Conservation (phyloP, 108 stramenopile genomes). For the Cyclotella atomus region DNA sequence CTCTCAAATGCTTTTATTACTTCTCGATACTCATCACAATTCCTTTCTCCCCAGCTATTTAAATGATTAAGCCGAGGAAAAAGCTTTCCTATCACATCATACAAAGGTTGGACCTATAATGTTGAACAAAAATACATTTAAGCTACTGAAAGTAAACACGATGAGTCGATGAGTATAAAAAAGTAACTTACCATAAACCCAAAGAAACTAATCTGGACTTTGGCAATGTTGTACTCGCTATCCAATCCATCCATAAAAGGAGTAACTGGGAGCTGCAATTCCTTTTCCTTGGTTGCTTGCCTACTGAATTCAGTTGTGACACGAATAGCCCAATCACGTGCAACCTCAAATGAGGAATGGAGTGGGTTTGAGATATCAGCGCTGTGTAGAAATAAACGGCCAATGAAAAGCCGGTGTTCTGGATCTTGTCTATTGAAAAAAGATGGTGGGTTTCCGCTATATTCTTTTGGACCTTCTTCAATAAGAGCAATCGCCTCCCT, state of each 20-base stretch:
- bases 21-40: slow-evolving; percentile 30
- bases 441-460: neutral
- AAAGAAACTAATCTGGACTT: slow-evolving; percentile 60
- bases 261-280: slow-evolving; percentile 48
- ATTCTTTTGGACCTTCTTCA: slow-evolving; percentile 25
- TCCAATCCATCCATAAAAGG: slow-evolving; percentile 57
- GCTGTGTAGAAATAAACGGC: slow-evolving; percentile 39
- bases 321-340: slow-evolving; percentile 55
- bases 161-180: too few relatives aligned
- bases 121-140: too few relatives aligned
- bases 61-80: slow-evolving; percentile 38
- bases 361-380: slow-evolving; percentile 56
- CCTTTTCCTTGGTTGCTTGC: slow-evolving; percentile 50
- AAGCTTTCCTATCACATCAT: slow-evolving; percentile 16
- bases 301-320: slow-evolving; percentile 50
- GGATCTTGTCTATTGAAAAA: slow-evolving; percentile 23
- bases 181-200: slow-evolving; percentile 55
- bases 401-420: slow-evolving; percentile 31
- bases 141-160: too few relatives aligned
- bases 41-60: slow-evolving; percentile 38
- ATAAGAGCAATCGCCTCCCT: slow-evolving; percentile 31
- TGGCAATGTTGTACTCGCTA: slow-evolving; percentile 37
- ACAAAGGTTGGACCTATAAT: too few relatives aligned
- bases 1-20: slow-evolving; percentile 23
- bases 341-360: slow-evolving; percentile 47